These are phyloP conservation scores for Stropharia rugosoannulata DNA, from an alignment of 768 basidiomycete genomes.

Conservation along the genomic window DNA sequence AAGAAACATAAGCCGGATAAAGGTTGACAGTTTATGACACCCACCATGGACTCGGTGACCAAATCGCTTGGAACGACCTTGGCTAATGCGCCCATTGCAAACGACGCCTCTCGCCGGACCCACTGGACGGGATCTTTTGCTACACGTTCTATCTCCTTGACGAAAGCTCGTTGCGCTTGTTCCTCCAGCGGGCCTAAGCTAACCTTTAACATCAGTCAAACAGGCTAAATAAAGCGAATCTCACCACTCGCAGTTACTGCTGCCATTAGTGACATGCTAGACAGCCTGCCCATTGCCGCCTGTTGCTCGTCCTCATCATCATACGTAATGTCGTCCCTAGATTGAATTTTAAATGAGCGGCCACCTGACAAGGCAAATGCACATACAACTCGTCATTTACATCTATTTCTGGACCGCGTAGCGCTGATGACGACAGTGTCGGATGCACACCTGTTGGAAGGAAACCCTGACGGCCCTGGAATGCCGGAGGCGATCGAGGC, in stretches of 20 bases:
- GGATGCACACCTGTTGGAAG: neutral
- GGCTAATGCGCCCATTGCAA: conserved; percentile 85
- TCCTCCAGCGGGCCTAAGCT: conserved; percentile 52
- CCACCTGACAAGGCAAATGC: neutral
- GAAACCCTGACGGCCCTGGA: neutral
- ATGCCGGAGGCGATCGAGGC: neutral
- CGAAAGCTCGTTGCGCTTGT: conserved; percentile 61
- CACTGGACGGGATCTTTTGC: conserved; percentile 67
- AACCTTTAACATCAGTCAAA: neutral
- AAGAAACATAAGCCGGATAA: neutral
- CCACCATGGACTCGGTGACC: conserved; percentile 60
- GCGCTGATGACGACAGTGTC: neutral
- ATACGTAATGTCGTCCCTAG: conserved; percentile 22
- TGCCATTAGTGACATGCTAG: conserved; percentile 93
- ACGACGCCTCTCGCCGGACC: conserved; percentile 84
- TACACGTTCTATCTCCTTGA: conserved; percentile 72
- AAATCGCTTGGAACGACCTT: conserved; percentile 83
- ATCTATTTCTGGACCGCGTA: neutral
- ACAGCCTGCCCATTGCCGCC: conserved; percentile 80
- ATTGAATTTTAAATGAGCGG: conserved; percentile 1
- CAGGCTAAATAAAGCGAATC: conserved; percentile 17
- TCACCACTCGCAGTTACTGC: conserved; percentile 78
- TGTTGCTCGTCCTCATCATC: conserved; percentile 54
- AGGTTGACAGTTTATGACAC: conserved; percentile 18
- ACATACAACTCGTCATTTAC: neutral